Base-by-base conservation (phyloP, 2,329 filamentous ascomycete species). In the Fonsecaea pugnacius region DNA sequence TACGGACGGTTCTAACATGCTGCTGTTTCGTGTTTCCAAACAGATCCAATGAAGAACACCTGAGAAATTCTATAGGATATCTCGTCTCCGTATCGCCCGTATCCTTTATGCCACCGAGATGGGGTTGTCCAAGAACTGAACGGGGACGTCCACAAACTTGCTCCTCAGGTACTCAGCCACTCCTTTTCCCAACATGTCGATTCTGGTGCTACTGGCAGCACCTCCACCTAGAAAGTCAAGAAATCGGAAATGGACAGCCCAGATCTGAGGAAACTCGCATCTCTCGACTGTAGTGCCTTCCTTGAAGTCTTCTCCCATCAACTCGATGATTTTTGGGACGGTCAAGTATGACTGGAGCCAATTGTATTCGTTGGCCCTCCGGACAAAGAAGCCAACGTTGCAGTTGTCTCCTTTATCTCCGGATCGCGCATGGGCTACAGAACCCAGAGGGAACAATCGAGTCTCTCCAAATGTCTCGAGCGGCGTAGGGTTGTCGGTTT, bases 151-250 rank as follows among this genome's bases (percentile, higher is more conserved):
- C 7, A 54, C 24, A 10, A 35, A 54, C 27, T 54, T 30, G 32
- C 52, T 30, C 32, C 52, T 35, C 52, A 55, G 21, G 14, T 55
- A 55, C 30, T 55, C 52, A 9, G 52, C 52, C 52, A 55, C 52
- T 3, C 52, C 52, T 18, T 55, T 55, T 32, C 52, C 52, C 52
- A 55, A 14, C 52, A 55, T 55, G 35, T 55, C 52, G 52, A 55
- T 55, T 55, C 52, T 55, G 32, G 52, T 55, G 52, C 52, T 55
- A 24, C 52, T 55, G 52, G 52, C 52, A 3, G 52, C 52, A 55
- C 52, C 52, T 18, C 52, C 52, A 9, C 52, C 52, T 14, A 55
- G 52, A 21, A 55, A 55, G 52, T 55, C 52, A 8, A 55, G 18
- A 24, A 55, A 55, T 4, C 52, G 36, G 36, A 38, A 38, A 38